phyloP scores from a whole-genome alignment of 768 basidiomycete genomes.

The Termitomyces sp. region DNA sequence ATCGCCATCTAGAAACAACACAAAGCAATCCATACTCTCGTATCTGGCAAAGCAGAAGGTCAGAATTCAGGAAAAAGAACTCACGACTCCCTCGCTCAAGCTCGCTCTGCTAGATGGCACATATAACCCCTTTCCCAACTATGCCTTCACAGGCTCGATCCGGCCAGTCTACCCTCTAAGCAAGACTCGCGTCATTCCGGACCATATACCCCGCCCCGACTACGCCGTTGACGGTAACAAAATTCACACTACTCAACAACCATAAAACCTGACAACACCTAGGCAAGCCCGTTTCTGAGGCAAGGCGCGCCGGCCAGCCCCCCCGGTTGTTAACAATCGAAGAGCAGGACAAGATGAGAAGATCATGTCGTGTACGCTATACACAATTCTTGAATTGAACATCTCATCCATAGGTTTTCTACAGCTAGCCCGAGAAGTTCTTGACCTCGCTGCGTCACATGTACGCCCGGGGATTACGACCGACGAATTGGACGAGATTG shows the following conservation, averaged over 20 bases:
- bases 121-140: slow-evolving; percentile 76
- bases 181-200: slow-evolving; percentile 68
- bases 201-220: slow-evolving; percentile 82
- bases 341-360: slow-evolving; percentile 88
- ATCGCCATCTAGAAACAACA: slow-evolving; percentile 61
- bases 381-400: not conserved
- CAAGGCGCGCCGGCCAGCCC: slow-evolving; percentile 49
- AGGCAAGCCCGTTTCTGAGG: slow-evolving; percentile 61
- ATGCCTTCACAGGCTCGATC: slow-evolving; percentile 71
- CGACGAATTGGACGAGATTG: slow-evolving; percentile 90
- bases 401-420: slow-evolving; percentile 2
- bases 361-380: slow-evolving; percentile 69
- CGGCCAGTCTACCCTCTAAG: slow-evolving; percentile 89
- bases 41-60: slow-evolving; percentile 16
- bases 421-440: slow-evolving; percentile 86
- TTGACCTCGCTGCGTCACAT: slow-evolving; percentile 85
- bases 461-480: slow-evolving; percentile 92
- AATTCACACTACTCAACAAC: slow-evolving; percentile 11
- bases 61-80: slow-evolving; percentile 15
- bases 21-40: slow-evolving; percentile 70
- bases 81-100: not conserved
- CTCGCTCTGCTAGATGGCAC: slow-evolving; percentile 50
- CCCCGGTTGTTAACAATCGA: slow-evolving; percentile 61
- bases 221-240: slow-evolving; percentile 58
- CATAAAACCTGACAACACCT: slow-evolving; percentile 10